phyloP scores from a whole-genome alignment of 345 rosid species.

The Triadica sebifera region DNA sequence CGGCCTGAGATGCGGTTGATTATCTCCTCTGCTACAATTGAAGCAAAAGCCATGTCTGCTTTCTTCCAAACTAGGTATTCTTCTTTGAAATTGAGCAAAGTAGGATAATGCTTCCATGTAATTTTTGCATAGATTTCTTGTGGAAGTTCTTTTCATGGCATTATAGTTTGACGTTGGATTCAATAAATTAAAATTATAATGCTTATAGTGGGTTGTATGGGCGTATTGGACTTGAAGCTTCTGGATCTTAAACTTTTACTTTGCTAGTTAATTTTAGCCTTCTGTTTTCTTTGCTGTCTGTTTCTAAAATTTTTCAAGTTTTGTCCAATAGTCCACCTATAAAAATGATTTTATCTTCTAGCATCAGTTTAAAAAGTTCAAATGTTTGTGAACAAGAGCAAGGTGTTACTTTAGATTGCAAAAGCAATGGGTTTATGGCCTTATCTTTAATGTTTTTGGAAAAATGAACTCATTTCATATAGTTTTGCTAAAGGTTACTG shows the following conservation, averaged over 20 bases:
- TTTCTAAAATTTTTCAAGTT: not conserved
- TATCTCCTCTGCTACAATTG: constrained; percentile 95
- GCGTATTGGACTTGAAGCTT: not conserved
- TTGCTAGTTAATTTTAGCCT: not conserved
- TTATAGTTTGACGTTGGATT: not conserved
- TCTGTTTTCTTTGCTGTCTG: not conserved
- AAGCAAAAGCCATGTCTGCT: constrained; percentile 76
- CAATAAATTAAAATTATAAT: not conserved
- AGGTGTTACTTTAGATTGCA: not conserved
- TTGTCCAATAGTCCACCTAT: not conserved
- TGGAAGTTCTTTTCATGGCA: not conserved
- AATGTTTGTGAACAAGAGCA: not conserved
- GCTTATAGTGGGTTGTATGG: not conserved
- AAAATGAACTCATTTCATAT: too few relatives aligned
- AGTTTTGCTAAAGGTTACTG: too few relatives aligned
- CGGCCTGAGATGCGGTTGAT: constrained; percentile 88
- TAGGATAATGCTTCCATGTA: not conserved
- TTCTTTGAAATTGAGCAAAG: constrained; percentile 14
- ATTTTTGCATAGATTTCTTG: not conserved
- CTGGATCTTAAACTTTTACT: not conserved
- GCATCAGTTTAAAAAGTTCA: constrained; percentile 1
- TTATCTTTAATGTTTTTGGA: not conserved
- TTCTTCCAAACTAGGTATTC: constrained; percentile 74
- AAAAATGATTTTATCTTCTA: not conserved
- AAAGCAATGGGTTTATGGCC: not conserved